phyloP scores from a whole-genome alignment of 2,329 filamentous ascomycete species.

The Aspergillus nomiae region DNA sequence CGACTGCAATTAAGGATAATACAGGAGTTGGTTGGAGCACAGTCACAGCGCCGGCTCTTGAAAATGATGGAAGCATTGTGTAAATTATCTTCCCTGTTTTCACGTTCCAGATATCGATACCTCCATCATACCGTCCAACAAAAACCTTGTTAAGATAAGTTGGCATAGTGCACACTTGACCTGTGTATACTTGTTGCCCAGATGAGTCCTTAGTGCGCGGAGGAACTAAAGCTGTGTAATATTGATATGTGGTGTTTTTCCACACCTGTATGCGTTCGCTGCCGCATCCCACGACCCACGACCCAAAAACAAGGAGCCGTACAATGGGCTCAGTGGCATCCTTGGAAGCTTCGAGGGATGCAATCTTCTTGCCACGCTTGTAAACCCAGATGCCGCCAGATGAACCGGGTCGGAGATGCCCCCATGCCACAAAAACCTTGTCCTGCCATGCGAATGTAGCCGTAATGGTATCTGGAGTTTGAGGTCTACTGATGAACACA shows the following conservation, averaged over 20 bases:
- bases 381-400: slow-evolving; percentile 80
- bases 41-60: slow-evolving; percentile 77
- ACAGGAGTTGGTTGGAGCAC: slow-evolving; percentile 82
- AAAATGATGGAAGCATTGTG: slow-evolving; percentile 75
- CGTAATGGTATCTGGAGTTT: slow-evolving; percentile 83
- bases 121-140: slow-evolving; percentile 81
- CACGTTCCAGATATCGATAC: slow-evolving; percentile 96
- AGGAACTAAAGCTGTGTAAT: slow-evolving; percentile 79
- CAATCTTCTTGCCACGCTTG: slow-evolving; percentile 83
- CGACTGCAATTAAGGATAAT: slow-evolving; percentile 81
- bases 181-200: slow-evolving; percentile 70
- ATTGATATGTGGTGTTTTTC: slow-evolving; percentile 79
- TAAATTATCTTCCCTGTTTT: slow-evolving; percentile 89
- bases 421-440: slow-evolving; percentile 87
- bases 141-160: slow-evolving; percentile 97
- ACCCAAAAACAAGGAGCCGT: slow-evolving; percentile 80
- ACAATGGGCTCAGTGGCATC: slow-evolving; percentile 69
- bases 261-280: slow-evolving; percentile 80
- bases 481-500: slow-evolving; percentile 88
- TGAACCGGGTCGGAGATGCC: slow-evolving; percentile 51
- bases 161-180: slow-evolving; percentile 82
- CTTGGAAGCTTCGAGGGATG: slow-evolving; percentile 68
- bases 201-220: slow-evolving; percentile 59
- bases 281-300: slow-evolving; percentile 85
- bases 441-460: slow-evolving; percentile 87